Base-by-base conservation (phyloP, 2,329 filamentous ascomycete species). In the Gremmenia infestans region DNA sequence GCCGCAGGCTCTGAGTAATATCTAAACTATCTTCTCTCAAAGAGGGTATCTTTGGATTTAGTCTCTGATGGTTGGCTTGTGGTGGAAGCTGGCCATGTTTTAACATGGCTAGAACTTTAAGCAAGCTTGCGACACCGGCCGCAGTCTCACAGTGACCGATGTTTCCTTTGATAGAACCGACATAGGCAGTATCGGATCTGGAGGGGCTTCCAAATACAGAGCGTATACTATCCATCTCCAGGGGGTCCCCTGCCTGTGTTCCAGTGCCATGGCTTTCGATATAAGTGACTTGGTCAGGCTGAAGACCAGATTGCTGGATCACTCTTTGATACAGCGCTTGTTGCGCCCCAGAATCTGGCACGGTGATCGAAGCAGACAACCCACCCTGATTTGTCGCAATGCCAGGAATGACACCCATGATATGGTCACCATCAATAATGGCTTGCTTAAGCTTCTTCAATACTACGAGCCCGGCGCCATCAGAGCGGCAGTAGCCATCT, bases 391-490 rank as follows among this genome's bases (percentile, higher is more conserved):
- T 83, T 40, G 78, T 72, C 0, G 72, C 71, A 0, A 75, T 80
- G 5, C 73, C 78, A 14, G 79, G 74, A 53, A 85, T 79, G 25
- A 83, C 72, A 7, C 74, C 78, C 5, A 78, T 74, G 53, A 83
- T 80, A 0, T 76, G 77, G 64, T 87, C 82, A 19, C 81, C 80
- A 60, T 82, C 79, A 14, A 72, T 71, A 8, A 86, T 61, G 1
- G 84, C 84, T 64, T 82, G 78, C 5, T 73, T 71, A 0, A 86
- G 69, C 1, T 76, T 75, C 68, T 87, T 87, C 48, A 87, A 64
- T 3, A 86, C 63, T 1, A 87, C 68, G 14, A 80, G 74, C 0
- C 76, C 81, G 19, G 81, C 73, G 0, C 83, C 85, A 62, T 88
- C 85, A 15, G 28, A 39, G 23, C 57, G 54, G 11, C 50, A 56